Evolutionary conservation across 2,329 filamentous ascomycete species (phyloP), one percentile per base, ranked within the genome.

Genomic region (Ceratocystis smalleyi): DNA sequence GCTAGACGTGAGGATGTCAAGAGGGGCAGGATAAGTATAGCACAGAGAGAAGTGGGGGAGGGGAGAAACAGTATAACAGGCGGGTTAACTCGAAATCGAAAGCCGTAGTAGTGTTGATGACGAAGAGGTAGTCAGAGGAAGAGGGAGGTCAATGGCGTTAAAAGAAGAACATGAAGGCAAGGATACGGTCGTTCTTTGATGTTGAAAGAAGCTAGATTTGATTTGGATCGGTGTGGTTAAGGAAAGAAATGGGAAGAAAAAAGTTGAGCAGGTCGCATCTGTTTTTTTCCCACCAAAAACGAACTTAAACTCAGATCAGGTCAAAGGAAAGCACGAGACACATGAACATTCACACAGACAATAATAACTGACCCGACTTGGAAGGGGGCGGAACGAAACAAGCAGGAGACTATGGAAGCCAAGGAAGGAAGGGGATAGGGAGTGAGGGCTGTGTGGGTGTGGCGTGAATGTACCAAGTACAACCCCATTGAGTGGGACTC

Each of bases 1-100:
- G 49, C 49, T 63, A 51, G 49, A 43, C 32, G 49, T 43, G 60
- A 62, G 24, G 60, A 6, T 32, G 24, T 62, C 17, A 45, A 51
- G 47, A 51, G 47, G 40, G 22, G 30, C 17, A 24, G 43, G n/a
- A 10, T 45, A 61, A 30, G 24, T 19, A 43, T n/a, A 43, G 35
- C 35, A 68, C 66, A 68, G 68, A 47, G 47, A 51, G 47, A 51
- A 51, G 47, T 24, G 47, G 47, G 47, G 24, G 47, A 51, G 19
- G 35, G 24, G 47, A 51, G 47, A 27, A 12, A 24, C 24, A 5
- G 55, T 32, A 43, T 61, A 45, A n/a, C 43, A 22, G 35, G 12
- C 10, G 10, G 12, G 59, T 45, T 61, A 43, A 45, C 59, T 61
- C 35, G 40, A 61, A 61, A 19, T n/a, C 24, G 35, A 43, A 35